Base-by-base conservation (phyloP, 352 stramenopile genomes). In the Phytophthora meadii region DNA sequence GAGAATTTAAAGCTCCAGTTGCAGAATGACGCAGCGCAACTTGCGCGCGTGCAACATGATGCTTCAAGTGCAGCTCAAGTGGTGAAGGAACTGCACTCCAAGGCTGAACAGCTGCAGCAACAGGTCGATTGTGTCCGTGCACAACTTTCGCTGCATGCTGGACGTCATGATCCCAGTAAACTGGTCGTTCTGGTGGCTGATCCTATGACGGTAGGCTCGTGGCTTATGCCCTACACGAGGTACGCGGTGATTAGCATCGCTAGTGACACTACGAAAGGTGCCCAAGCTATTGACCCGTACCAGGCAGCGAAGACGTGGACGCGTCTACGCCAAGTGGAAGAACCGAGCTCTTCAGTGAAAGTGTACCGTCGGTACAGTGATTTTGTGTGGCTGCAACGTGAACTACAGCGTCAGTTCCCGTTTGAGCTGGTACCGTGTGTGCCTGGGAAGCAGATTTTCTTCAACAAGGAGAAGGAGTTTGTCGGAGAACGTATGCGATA, bases 401-500 rank as follows among this genome's bases (percentile, higher is more conserved):
- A 90, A 51, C 58, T 95, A 10, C 70, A 79, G 40, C 78, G 76
- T 40, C 67, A 81, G n/a, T 93, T 89, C 42, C 87, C 87, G 17
- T 90, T 88, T 47, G 77, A 91, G 24, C 67, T 95, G 30, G 83
- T 95, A 11, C 87, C 87, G 19, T 88, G 75, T 15, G 71, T 95
- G 17, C 87, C 87, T 0, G 84, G 73, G 5, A 95, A 95, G 48
- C 84, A 93, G 37, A 46, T 93, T 14, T 90, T 93, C 30, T 88
- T 93, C 60, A 93, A 93, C 74, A 91, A 91, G 40, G 81, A 90
- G 54, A 89, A 87, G 54, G 87, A 95, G 58, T 95, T 95, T 81
- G 87, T 95, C 12, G 82, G 80, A 12, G 84, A 93, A 60, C 82
- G 87, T n/a, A 95, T 95, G 84, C 80, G 82, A 0, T 59, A 85